Percentiles rank a stretch among this genome's conserved stretches.
Conservation (phyloP, 163 green algal species). For the Prototheca stagnorum region DNA sequence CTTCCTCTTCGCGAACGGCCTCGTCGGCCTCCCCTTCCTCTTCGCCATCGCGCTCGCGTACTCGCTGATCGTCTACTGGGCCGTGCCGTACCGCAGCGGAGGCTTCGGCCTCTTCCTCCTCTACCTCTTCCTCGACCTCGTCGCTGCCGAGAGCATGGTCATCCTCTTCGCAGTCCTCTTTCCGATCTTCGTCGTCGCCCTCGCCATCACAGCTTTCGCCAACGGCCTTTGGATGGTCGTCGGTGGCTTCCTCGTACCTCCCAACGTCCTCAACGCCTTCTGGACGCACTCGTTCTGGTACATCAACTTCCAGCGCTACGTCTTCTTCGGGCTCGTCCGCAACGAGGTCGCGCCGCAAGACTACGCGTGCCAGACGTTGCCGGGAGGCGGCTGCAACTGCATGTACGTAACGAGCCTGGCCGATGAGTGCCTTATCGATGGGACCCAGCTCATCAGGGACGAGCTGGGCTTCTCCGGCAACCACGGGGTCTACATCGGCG, state of each 20-base stretch:
- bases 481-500: neutral
- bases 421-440: neutral
- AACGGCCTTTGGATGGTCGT: conserved; percentile 1
- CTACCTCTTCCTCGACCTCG: conserved; percentile 1
- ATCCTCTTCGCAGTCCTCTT: neutral
- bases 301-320: conserved; percentile 2
- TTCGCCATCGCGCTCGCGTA: neutral
- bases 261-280: conserved; percentile 1
- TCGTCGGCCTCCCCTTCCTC: neutral
- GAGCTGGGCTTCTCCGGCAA: neutral
- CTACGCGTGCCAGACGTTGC: neutral
- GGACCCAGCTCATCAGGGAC: neutral
- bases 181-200: neutral
- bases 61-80: conserved; percentile 2
- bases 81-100: neutral
- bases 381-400: neutral
- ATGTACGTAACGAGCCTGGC: neutral
- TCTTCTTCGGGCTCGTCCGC: conserved; percentile 1
- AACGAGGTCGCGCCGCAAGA: neutral
- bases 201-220: neutral
- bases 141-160: neutral
- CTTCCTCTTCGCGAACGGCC: neutral
- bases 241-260: neutral
- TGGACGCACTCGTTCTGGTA: conserved; percentile 3
- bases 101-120: neutral